A percentile compares a stretch with the other conserved stretches of the same genome.
These are phyloP conservation scores for Maudiozyma barnettii DNA, from an alignment of 805 yeast genomes.

Conservation along the genomic window DNA sequence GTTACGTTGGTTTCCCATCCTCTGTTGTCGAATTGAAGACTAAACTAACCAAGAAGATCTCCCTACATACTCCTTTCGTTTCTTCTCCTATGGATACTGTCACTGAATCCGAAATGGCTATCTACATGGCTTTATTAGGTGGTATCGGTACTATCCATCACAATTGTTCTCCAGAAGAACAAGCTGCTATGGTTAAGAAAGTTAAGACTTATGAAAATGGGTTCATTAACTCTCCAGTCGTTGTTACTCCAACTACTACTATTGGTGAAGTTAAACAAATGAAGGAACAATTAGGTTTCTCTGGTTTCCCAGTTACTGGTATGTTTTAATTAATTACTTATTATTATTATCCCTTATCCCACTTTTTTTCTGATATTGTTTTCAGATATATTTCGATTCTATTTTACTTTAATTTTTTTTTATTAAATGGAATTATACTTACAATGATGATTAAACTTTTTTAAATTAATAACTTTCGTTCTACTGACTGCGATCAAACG, in stretches of 20 bases:
- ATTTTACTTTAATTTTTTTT: neutral
- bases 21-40: slow-evolving; percentile 69
- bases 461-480: slow-evolving; percentile 85
- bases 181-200: slow-evolving; percentile 95
- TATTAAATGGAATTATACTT: neutral
- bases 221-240: slow-evolving; percentile 89
- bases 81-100: slow-evolving; percentile 99
- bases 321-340: slow-evolving; percentile 37
- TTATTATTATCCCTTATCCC: neutral
- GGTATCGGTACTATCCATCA: slow-evolving; percentile 98
- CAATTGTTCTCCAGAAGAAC: slow-evolving; percentile 93
- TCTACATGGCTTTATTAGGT: slow-evolving; percentile 95
- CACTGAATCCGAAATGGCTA: slow-evolving; percentile 95
- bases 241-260: slow-evolving; percentile 63
- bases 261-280: slow-evolving; percentile 72
- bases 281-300: slow-evolving; percentile 72
- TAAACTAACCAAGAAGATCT: slow-evolving; percentile 81
- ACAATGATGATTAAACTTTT: slow-evolving; percentile 44
- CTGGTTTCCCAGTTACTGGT: slow-evolving; percentile 99
- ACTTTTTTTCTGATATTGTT: neutral
- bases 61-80: slow-evolving; percentile 87
- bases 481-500: slow-evolving; percentile 96
- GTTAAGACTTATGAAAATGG: slow-evolving; percentile 98
- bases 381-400: neutral
- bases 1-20: slow-evolving; percentile 84